Conservation (phyloP, 164 flowering plant genomes). For the Tinospora cordifolia region DNA sequence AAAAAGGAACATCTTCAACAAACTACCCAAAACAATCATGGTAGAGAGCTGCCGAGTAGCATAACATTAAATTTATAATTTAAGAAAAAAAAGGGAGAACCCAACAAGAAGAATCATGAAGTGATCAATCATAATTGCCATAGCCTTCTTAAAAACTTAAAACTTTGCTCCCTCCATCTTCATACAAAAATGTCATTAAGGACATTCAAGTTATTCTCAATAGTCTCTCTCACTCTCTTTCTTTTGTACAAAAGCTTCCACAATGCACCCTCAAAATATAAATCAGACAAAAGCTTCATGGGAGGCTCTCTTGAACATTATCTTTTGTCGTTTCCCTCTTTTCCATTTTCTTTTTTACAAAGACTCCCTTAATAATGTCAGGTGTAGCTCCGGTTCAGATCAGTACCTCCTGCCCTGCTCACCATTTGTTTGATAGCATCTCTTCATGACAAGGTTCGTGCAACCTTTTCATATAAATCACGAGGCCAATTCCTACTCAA, state of each 20-base stretch:
- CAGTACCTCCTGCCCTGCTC: background rate
- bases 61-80: background rate
- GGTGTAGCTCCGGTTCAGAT: background rate
- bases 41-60: too few species aligned
- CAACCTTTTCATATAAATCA: conserved; percentile 80
- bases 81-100: too few species aligned
- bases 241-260: background rate
- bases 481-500: conserved; percentile 75
- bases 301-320: too few species aligned
- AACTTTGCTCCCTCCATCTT: background rate
- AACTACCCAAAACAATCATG: too few species aligned
- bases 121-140: too few species aligned
- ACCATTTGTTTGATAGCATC: background rate
- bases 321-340: background rate
- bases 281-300: too few species aligned
- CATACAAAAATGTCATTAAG: background rate
- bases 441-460: conserved; percentile 43
- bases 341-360: background rate
- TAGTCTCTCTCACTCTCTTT: background rate
- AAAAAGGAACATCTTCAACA: too few species aligned
- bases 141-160: too few species aligned
- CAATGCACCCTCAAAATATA: background rate
- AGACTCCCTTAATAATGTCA: background rate
- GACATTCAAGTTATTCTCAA: background rate
- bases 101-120: background rate